Evolutionary conservation across 2,329 filamentous ascomycete genomes (phyloP).

Genomic region (Xylaria sp.): DNA sequence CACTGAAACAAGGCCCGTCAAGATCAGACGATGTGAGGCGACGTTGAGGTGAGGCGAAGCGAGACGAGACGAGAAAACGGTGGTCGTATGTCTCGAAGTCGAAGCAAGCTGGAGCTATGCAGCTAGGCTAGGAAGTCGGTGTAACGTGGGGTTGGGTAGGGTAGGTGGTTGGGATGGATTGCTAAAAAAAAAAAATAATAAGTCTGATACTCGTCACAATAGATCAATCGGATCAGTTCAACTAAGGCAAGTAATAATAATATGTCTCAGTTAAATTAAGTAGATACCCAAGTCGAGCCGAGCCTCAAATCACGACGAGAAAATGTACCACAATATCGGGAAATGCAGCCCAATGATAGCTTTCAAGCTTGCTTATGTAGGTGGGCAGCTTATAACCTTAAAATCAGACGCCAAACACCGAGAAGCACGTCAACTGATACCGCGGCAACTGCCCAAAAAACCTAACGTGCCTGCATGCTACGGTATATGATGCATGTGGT

Average conservation of each 20-base stretch:
- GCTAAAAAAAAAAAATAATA: too few relatives aligned
- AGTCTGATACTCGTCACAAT: too few relatives aligned
- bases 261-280: too few relatives aligned
- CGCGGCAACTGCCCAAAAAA: slow-evolving; percentile 2
- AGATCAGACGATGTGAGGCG: neutral
- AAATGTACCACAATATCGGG: too few relatives aligned
- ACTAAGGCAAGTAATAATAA: too few relatives aligned
- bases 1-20: neutral
- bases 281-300: too few relatives aligned
- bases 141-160: neutral
- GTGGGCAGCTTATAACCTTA: slow-evolving; percentile 4
- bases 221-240: too few relatives aligned
- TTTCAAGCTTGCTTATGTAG: neutral
- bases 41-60: neutral
- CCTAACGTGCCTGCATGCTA: neutral
- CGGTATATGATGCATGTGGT: too few relatives aligned
- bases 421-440: neutral
- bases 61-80: neutral
- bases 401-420: neutral
- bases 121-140: neutral
- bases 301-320: too few relatives aligned
- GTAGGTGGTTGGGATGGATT: neutral
- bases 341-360: too few relatives aligned
- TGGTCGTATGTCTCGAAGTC: neutral
- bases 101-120: neutral